These are phyloP conservation scores for Boletus subparvulus DNA, from an alignment of 768 basidiomycete genomes.

Conservation along the genomic window DNA sequence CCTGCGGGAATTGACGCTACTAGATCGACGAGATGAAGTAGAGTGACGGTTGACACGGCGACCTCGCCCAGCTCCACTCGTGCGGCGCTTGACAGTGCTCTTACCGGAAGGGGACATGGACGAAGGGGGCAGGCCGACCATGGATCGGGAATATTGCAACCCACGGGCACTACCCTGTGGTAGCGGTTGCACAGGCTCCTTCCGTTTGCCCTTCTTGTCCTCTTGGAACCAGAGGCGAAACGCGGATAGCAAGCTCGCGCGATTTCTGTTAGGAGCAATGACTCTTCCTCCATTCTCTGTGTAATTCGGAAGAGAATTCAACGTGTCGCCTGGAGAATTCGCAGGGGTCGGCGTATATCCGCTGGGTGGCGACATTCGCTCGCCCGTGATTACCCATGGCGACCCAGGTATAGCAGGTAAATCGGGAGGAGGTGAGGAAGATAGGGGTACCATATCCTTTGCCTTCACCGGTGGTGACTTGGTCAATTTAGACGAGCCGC, in stretches of 20 bases:
- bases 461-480: slow-evolving; percentile 68
- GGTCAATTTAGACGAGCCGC: slow-evolving; percentile 56
- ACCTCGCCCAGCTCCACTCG: slow-evolving; percentile 45
- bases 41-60: slow-evolving; percentile 69
- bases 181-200: slow-evolving; percentile 39
- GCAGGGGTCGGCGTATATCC: slow-evolving; percentile 45
- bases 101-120: slow-evolving; percentile 32
- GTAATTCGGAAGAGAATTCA: slow-evolving; percentile 46
- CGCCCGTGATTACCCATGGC: slow-evolving; percentile 70
- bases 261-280: slow-evolving; percentile 49
- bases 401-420: slow-evolving; percentile 48
- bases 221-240: slow-evolving; percentile 94
- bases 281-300: slow-evolving; percentile 35
- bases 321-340: slow-evolving; percentile 53
- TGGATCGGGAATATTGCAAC: slow-evolving; percentile 27
- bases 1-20: slow-evolving; percentile 85
- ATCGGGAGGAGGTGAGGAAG: slow-evolving; percentile 52
- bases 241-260: slow-evolving; percentile 78
- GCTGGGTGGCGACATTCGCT: slow-evolving; percentile 38
- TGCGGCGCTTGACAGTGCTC: slow-evolving; percentile 49
- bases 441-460: slow-evolving; percentile 42
- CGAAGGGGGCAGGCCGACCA: slow-evolving; percentile 22
- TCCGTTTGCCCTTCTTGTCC: slow-evolving; percentile 84
- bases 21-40: slow-evolving; percentile 81
- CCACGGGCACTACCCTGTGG: slow-evolving; percentile 22